Evolutionary conservation across 352 stramenopile species (phyloP), one percentile per base, ranked within the genome.

Genomic region (Plasmopara muralis): DNA sequence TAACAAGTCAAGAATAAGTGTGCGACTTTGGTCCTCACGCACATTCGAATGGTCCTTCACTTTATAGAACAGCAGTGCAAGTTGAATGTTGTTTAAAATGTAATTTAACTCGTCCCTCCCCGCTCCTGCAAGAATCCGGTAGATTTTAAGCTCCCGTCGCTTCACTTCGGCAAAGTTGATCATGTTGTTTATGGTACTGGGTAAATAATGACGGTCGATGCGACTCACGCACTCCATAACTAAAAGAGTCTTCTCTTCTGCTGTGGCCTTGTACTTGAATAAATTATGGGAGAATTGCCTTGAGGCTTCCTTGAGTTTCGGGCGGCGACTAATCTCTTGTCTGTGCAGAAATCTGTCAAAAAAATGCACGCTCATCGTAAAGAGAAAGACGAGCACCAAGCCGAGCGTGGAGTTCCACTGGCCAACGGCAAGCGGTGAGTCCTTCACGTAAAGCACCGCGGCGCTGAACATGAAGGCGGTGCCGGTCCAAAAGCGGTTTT

Each of bases 31-130:
- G 50, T 93, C 80, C 14, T 81, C 70, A 7, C 81, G 74, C 39
- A 77, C 31, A 55, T 74, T 84, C 7, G 75, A 83, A 58, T 88
- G 75, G 58, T 95, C 88, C 63, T 98, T 99, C 45, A 99, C 93
- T 74, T 99, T 98, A 77, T 98, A 98, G 60, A 99, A 97, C 1
- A 99, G 74, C 47, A 98, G 81, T 14, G 90, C 93, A 10, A 99
- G 68, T 13, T 95, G 94, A 25, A 98, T 86, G 65, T 97, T 85
- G 57, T 85, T 87, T 45, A 99, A 67, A 30, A 99, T 87, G 66
- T 97, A 98, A 70, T 99, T 99, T 14, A 99, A 81, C 62, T 98
- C 94, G 51, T 97, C 88, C 37, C 95, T 87, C 28, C 94, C 94
- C 10, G 93, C 94, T 46, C 97, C 93, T 5, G 93, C 76, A 46